phyloP scores from a whole-genome alignment of 2,329 filamentous ascomycete species.

The Venturia effusa region DNA sequence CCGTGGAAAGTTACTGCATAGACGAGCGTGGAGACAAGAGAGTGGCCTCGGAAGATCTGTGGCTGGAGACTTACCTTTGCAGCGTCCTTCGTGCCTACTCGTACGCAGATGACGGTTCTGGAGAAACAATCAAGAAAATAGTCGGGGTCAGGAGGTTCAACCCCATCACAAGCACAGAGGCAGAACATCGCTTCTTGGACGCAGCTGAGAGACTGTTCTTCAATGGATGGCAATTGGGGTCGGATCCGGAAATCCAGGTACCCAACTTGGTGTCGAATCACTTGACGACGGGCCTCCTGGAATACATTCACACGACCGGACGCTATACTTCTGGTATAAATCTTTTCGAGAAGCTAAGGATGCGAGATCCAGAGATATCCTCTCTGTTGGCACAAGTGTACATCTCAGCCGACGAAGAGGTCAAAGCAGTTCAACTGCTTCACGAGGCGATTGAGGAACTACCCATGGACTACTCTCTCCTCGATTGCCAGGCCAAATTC shows the following conservation, averaged over 20 bases:
- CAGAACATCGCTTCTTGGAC: constrained; percentile 89
- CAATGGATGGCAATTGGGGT: constrained; percentile 88
- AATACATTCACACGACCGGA: constrained; percentile 92
- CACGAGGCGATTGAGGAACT: constrained; percentile 82
- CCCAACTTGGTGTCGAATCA: constrained; percentile 96
- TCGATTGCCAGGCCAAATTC: constrained; percentile 90
- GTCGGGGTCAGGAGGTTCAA: constrained; percentile 97
- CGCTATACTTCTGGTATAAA: constrained; percentile 94
- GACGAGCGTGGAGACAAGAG: constrained; percentile 94
- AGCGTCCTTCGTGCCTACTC: constrained; percentile 89
- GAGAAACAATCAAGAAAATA: constrained; percentile 91
- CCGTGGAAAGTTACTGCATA: constrained; percentile 93
- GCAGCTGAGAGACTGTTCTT: constrained; percentile 94
- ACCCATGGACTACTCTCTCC: constrained; percentile 94
- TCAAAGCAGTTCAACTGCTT: constrained; percentile 81
- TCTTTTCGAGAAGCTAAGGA: constrained; percentile 88
- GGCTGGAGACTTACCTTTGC: constrained; percentile 96
- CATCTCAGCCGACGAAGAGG: constrained; percentile 92
- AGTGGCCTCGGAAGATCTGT: constrained; percentile 84
- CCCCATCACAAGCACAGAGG: constrained; percentile 94
- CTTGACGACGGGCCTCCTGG: constrained; percentile 81
- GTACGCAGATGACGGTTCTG: constrained; percentile 90
- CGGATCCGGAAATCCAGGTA: constrained; percentile 93
- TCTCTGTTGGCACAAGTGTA: constrained; percentile 84
- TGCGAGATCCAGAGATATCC: constrained; percentile 84